Percentiles rank a stretch among this genome's conserved stretches.
phyloP scores from a whole-genome alignment of 2,329 filamentous ascomycete genomes.

The Scorias spongiosa region DNA sequence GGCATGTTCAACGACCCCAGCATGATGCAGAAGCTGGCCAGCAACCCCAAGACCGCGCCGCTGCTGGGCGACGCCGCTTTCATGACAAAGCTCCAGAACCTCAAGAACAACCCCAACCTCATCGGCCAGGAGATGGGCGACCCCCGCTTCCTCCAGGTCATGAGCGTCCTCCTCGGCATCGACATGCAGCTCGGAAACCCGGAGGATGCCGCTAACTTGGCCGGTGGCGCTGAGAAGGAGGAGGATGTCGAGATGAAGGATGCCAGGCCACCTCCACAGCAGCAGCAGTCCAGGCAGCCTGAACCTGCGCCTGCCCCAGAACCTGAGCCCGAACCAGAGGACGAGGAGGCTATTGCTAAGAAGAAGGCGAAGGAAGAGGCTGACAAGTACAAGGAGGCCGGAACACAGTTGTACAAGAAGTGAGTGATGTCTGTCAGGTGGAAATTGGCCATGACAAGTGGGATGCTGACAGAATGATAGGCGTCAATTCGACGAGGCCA shows the following conservation, averaged over 20 bases:
- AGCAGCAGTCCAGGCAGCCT: slow-evolving; percentile 32
- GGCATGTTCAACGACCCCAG: slow-evolving; percentile 91
- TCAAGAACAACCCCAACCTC: slow-evolving; percentile 67
- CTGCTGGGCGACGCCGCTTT: slow-evolving; percentile 72
- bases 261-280: slow-evolving; percentile 31
- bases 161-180: slow-evolving; percentile 84
- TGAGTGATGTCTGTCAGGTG: slow-evolving; percentile 24
- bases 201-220: slow-evolving; percentile 24
- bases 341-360: slow-evolving; percentile 71
- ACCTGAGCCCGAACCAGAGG: slow-evolving; percentile 51
- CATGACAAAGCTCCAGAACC: slow-evolving; percentile 73
- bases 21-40: slow-evolving; percentile 76
- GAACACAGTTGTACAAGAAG: slow-evolving; percentile 97
- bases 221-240: slow-evolving; percentile 30
- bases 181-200: slow-evolving; percentile 63
- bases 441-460: neutral
- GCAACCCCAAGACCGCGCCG: slow-evolving; percentile 80
- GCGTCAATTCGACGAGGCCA: slow-evolving; percentile 75
- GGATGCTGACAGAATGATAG: neutral
- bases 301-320: slow-evolving; percentile 50
- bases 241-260: slow-evolving; percentile 72
- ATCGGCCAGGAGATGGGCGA: slow-evolving; percentile 73
- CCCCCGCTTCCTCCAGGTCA: slow-evolving; percentile 81
- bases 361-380: slow-evolving; percentile 85
- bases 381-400: slow-evolving; percentile 85